A percentile compares a stretch with the other conserved stretches of the same genome.
These are phyloP conservation scores for Sutorius australiensis DNA, from an alignment of 768 basidiomycete genomes.

Conservation along the genomic window DNA sequence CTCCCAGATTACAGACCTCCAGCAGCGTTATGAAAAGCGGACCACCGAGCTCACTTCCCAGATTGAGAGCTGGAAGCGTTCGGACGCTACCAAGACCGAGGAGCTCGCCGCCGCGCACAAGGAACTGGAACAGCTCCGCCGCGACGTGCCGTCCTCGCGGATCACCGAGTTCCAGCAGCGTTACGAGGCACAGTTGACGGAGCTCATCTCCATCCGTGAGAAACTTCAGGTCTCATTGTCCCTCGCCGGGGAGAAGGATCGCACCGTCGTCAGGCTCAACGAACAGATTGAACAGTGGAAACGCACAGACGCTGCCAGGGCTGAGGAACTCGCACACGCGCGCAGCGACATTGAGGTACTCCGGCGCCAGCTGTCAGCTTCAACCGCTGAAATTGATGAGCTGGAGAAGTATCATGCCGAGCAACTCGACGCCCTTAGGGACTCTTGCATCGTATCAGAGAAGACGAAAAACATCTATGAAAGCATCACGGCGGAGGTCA, in stretches of 20 bases:
- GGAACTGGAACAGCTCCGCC: neutral
- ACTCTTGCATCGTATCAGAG: neutral
- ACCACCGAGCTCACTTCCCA: neutral
- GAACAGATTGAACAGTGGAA: neutral
- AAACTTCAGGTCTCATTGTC: neutral
- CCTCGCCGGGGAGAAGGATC: neutral
- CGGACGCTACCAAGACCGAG: neutral
- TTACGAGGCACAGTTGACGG: neutral
- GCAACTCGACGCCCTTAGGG: neutral
- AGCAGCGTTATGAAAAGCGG: neutral
- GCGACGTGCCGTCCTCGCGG: neutral
- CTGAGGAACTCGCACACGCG: neutral
- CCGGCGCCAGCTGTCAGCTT: neutral
- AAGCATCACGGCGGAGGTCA: neutral
- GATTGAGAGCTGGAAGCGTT: neutral
- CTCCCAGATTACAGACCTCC: neutral
- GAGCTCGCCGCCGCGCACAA: neutral
- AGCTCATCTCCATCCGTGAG: neutral
- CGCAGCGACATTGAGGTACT: neutral
- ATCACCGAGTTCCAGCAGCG: neutral
- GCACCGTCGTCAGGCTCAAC: neutral
- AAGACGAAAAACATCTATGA: neutral
- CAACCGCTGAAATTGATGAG: neutral
- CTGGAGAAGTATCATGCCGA: neutral
- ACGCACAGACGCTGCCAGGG: neutral